phyloP scores from a whole-genome alignment of 2,329 filamentous ascomycete genomes.

The Daldinia sp. region DNA sequence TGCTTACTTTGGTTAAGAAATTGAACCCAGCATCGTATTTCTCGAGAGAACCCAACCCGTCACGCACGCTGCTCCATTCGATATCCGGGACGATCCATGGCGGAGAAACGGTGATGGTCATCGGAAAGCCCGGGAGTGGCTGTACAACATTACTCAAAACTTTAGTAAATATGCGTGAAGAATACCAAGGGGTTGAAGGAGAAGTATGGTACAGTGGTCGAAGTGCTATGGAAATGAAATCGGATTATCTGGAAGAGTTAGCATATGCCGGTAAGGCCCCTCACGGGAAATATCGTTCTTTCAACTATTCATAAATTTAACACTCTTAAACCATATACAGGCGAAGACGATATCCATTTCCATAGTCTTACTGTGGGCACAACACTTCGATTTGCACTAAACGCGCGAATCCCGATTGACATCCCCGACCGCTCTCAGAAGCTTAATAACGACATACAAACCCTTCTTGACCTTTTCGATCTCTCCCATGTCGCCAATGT shows the following conservation, averaged over 20 bases:
- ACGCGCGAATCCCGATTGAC: constrained; percentile 48
- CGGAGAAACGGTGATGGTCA: constrained; percentile 64
- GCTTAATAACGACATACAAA: background rate
- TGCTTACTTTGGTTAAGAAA: background rate
- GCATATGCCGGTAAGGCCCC: background rate
- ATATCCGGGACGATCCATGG: constrained; percentile 10
- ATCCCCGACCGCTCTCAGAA: background rate
- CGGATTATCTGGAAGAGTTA: background rate
- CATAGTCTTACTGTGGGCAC: constrained; percentile 68
- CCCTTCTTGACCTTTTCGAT: constrained; percentile 50
- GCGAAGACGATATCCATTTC: constrained; percentile 57
- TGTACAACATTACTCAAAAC: constrained; percentile 56
- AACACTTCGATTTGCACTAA: constrained; percentile 68
- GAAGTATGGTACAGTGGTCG: constrained; percentile 26
- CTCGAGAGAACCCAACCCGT: background rate
- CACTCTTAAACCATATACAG: constrained; percentile 6
- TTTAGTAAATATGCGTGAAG: constrained; percentile 33
- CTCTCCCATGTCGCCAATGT: constrained; percentile 67
- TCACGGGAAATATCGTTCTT: background rate
- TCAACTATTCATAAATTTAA: background rate
- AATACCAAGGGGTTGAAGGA: constrained; percentile 23
- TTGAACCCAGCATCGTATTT: background rate
- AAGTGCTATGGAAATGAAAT: constrained; percentile 15
- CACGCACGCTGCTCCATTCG: background rate
- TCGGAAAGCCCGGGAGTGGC: constrained; percentile 68